Base-by-base conservation (phyloP, 495 filamentous ascomycete species). In the Neurospora tetraspora region DNA sequence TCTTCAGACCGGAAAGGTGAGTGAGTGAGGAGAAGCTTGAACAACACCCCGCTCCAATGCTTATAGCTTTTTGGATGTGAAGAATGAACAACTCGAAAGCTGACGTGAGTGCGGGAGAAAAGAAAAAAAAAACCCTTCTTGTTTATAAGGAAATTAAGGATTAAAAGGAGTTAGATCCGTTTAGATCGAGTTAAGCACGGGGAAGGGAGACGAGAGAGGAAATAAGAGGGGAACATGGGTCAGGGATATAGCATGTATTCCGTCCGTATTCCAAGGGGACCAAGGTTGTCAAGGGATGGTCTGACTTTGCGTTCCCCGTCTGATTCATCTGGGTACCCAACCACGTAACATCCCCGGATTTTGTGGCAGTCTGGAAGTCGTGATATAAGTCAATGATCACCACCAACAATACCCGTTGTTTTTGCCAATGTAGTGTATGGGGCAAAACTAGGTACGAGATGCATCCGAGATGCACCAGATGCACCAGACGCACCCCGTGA, bases 201-300 rank as follows among this genome's bases (percentile, higher is more conserved):
- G 68, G 47, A 74, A 75, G 70, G 72, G 71, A 61, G 71, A 68
- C 65, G 73, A 69, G 71, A 43, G 69, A 74, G 73, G 69, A 74
- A 74, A 69, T 70, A 61, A 74, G 65, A 36, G 34, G 34, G 34
- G 34, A 72, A 42, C 53, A 65, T 65, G 53, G 53, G 53, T 65
- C 53, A 65, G 27, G 53, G 53, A 65, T 65, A 65, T 65, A 34
- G n/a, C n/a, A 47, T 47, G 43, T 47, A 47, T 45, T 7, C 43
- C n/a, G 43, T 47, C 45, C 45, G 45, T 53, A 53, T 53, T 53
- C 10, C 45, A 53, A 53, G 45, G 45, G 45, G 45, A 53, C 45
- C 20, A 53, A 23, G 45, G 10, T 53, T 34, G 14, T 8, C 27
- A 65, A 65, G 53, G 53, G 53, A 65, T 34, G 27, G 53, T 65